Evolutionary conservation across 768 basidiomycete genomes (phyloP), one percentile per base, ranked within the genome.

Genomic region (Austroboletus festivus): DNA sequence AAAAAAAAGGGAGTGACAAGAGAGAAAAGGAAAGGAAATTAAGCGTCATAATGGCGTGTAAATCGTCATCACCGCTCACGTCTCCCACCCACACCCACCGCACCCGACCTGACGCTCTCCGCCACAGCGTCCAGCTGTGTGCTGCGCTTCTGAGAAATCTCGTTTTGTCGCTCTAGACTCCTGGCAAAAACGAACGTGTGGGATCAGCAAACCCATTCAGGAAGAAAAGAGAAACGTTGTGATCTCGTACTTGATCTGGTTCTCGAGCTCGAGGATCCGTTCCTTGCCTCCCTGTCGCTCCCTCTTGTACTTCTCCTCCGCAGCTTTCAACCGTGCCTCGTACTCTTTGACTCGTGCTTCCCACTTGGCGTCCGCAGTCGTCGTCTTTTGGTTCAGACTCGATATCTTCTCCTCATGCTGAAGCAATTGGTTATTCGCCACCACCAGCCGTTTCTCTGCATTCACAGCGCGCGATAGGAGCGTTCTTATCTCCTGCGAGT

Each of bases 221-320:
- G 12, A 10, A 1, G 20, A 19, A 43, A 34, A 51, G 73, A 38
- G 11, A 9, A 4, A 21, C 2, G 24, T n/a, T n/a, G n/a, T n/a
- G n/a, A 44, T 4, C 23, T 89, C 90, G 78, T 28, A 92, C 90
- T 82, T 87, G 54, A 89, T 67, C 57, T 79, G 81, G 46, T 64
- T 81, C 67, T 89, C 85, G 49, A 92, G 70, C 67, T 92, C 88
- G 11, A 66, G 57, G 1, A 87, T 72, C 19, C 89, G 71, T 69
- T 98, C 95, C 70, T 97, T 99, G 38, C 85, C 81, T 4, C 95
- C 96, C 60, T 97, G 94, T 51, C 89, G 75, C 73, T 95, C 93
- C 46, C 91, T 77, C 76, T 97, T 97, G 55, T 92, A 83, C 63
- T 83, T 85, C 74, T 98, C 94, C 60, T 93, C 91, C 0, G 90